These are phyloP conservation scores for Pseudofabraea citricarpa DNA, from an alignment of 2,329 filamentous ascomycete genomes.

Conservation along the genomic window DNA sequence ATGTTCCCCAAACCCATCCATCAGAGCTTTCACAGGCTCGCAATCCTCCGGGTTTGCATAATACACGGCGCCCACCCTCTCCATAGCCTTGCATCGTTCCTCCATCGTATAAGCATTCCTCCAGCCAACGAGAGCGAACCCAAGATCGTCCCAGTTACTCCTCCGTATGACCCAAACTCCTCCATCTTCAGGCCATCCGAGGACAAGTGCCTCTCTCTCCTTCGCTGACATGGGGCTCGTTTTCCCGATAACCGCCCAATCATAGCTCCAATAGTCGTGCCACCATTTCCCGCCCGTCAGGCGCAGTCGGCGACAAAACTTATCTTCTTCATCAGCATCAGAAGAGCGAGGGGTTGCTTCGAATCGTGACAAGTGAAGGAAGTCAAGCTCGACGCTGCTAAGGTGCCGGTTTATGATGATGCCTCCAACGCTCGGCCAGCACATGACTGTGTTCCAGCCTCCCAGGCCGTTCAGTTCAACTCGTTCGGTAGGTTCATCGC, in stretches of 20 bases:
- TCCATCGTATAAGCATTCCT: constrained; percentile 9
- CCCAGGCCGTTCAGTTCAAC: constrained; percentile 1
- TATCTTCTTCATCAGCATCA: constrained; percentile 5
- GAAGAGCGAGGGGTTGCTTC: not conserved
- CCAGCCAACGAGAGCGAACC: not conserved
- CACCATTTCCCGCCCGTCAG: constrained; percentile 10
- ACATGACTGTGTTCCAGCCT: constrained; percentile 2
- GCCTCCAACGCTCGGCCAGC: constrained; percentile 10
- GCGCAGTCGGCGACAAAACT: constrained; percentile 7
- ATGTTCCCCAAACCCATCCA: constrained; percentile 9
- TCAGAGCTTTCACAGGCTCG: constrained; percentile 5
- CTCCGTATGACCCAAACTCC: constrained; percentile 8
- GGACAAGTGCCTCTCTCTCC: constrained; percentile 4
- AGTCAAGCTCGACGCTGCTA: constrained; percentile 8
- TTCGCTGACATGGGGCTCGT: not conserved
- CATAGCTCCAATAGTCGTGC: constrained; percentile 4
- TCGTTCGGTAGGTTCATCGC: constrained; percentile 3
- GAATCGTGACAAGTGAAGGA: constrained; percentile 6
- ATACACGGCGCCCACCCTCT: constrained; percentile 6
- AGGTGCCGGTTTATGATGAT: constrained; percentile 5
- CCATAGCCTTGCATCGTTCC: constrained; percentile 9
- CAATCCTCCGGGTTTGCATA: constrained; percentile 10
- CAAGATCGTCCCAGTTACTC: not conserved
- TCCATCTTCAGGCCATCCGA: constrained; percentile 10
- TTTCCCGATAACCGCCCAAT: not conserved